phyloP scores from a whole-genome alignment of 306 rosid genomes.

The Lupinus albus region DNA sequence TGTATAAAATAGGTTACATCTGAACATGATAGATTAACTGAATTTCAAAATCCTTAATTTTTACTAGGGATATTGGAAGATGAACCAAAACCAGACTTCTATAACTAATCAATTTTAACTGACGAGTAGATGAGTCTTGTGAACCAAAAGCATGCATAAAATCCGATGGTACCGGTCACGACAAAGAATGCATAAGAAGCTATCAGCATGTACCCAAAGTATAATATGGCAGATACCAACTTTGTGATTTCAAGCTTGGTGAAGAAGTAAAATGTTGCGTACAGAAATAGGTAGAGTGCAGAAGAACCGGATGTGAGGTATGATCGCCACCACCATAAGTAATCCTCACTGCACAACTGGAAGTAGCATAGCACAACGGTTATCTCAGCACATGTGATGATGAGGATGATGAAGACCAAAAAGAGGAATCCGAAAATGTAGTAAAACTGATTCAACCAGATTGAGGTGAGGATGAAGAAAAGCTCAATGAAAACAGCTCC shows the following conservation, averaged over 20 bases:
- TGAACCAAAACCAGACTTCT: conserved; percentile 35
- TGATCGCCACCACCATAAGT: conserved; percentile 98
- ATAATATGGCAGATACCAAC: conserved; percentile 77
- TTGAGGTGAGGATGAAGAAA: conserved; percentile 97
- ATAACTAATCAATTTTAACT: conserved; percentile 80
- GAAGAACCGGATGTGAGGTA: conserved; percentile 94
- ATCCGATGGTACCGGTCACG: conserved; percentile 93
- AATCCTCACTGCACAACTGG: conserved; percentile 98
- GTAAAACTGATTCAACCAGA: conserved; percentile 99
- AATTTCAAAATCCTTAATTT: conserved; percentile 61
- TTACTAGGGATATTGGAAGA: conserved; percentile 36
- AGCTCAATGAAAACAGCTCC: conserved; percentile 98
- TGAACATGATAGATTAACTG: conserved; percentile 50
- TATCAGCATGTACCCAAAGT: conserved; percentile 95
- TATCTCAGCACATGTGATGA: conserved; percentile 92
- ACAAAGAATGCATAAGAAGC: conserved; percentile 94
- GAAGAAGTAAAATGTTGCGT: conserved; percentile 97
- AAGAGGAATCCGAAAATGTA: conserved; percentile 97
- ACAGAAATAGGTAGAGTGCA: conserved; percentile 90
- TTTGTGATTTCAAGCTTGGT: conserved; percentile 98
- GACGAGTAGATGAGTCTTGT: conserved; percentile 98
- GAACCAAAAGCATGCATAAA: conserved; percentile 96
- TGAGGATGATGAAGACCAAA: conserved; percentile 87
- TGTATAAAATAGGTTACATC: conserved; percentile 77
- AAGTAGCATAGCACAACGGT: conserved; percentile 96